Evolutionary conservation across 2,329 filamentous ascomycete species (phyloP).

Genomic region (Alternaria atra): DNA sequence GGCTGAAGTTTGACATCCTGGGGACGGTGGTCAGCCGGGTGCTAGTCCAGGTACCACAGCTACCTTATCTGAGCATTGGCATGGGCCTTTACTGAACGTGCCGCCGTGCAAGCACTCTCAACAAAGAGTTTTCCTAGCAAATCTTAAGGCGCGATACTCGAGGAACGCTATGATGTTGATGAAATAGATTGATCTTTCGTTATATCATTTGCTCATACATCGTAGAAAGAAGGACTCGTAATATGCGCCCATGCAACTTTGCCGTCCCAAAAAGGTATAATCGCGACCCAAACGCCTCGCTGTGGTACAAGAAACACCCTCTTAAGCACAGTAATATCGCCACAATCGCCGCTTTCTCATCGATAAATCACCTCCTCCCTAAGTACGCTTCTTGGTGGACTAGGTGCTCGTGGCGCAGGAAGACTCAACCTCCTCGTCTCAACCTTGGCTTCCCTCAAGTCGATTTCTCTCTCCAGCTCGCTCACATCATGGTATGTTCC

Average conservation of each 20-base stretch:
- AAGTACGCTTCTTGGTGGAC: slow-evolving; percentile 19
- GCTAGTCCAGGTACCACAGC: neutral
- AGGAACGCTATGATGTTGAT: neutral
- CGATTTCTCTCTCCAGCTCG: slow-evolving; percentile 45
- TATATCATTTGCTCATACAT: neutral
- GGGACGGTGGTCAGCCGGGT: neutral
- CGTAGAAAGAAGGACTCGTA: neutral
- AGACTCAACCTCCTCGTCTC: slow-evolving; percentile 30
- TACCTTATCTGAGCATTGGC: neutral
- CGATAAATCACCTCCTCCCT: slow-evolving; percentile 32
- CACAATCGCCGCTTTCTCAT: neutral
- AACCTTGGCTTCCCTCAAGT: slow-evolving; percentile 40
- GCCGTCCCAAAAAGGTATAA: neutral
- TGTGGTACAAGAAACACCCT: neutral
- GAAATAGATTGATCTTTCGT: neutral
- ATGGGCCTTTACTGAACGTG: neutral
- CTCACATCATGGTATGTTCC: slow-evolving; percentile 44
- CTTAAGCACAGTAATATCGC: neutral
- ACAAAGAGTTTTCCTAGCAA: neutral
- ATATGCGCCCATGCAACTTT: neutral
- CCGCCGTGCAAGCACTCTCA: neutral
- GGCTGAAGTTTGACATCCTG: neutral
- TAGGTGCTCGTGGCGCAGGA: slow-evolving; percentile 27
- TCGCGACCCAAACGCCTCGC: neutral
- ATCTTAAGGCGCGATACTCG: neutral